Percentiles rank a stretch among this genome's conserved stretches.
These are phyloP conservation scores for Aschersonia sp. DNA, from an alignment of 2,329 filamentous ascomycete genomes.

Conservation along the genomic window DNA sequence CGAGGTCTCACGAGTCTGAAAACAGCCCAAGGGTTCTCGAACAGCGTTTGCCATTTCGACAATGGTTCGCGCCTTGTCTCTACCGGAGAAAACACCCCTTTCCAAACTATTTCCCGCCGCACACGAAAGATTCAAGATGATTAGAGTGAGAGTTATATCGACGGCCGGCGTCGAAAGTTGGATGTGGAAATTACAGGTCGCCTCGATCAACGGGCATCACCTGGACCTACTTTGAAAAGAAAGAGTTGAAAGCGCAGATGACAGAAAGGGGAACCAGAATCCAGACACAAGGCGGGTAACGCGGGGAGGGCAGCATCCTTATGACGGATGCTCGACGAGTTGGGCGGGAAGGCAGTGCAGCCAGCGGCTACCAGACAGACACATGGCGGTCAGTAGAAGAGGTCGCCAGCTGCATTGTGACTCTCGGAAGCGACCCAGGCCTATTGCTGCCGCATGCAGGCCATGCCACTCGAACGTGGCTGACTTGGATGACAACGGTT, in stretches of 20 bases:
- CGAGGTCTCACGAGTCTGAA: constrained; percentile 35
- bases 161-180: constrained; percentile 21
- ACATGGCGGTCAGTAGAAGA: neutral
- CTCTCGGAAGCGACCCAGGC: no score
- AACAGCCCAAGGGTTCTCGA: constrained; percentile 12
- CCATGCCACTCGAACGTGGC: no score
- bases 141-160: constrained; percentile 6
- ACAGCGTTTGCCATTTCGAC: constrained; percentile 29
- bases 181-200: constrained; percentile 22
- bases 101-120: neutral
- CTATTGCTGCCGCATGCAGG: no score
- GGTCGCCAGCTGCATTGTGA: neutral
- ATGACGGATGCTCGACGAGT: constrained; percentile 3
- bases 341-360: neutral
- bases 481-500: no score
- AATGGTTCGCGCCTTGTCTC: neutral
- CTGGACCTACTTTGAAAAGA: constrained; percentile 10
- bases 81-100: no score
- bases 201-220: constrained; percentile 29
- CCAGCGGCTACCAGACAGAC: neutral
- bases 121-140: neutral
- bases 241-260: constrained; percentile 7
- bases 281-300: constrained; percentile 5
- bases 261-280: constrained; percentile 7
- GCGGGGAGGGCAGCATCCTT: constrained; percentile 16